A percentile compares a stretch with the other conserved stretches of the same genome.
phyloP scores from a whole-genome alignment of 2,329 filamentous ascomycete genomes.

The Fusarium sp. region DNA sequence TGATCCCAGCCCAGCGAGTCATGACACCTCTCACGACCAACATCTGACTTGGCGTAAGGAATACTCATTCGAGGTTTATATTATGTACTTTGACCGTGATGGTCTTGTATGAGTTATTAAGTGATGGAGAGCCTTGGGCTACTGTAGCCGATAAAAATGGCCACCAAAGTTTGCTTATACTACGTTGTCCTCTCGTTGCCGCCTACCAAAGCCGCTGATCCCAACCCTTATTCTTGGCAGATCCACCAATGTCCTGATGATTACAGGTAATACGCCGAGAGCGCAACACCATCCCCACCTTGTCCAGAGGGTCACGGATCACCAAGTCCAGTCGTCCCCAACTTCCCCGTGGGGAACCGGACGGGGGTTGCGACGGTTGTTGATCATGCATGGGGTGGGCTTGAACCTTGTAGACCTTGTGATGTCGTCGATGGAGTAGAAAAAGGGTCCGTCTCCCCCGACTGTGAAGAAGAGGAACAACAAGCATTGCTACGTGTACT shows the following conservation, averaged over 20 bases:
- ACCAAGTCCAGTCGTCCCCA: neutral
- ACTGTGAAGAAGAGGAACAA: no score
- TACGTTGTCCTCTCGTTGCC: neutral
- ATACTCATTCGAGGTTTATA: neutral
- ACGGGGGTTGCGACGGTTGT: slow-evolving; percentile 6
- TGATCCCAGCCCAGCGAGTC: neutral
- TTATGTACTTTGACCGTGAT: neutral
- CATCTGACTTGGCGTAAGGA: neutral
- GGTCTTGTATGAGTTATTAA: neutral
- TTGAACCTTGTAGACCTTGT: neutral
- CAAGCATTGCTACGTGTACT: slow-evolving; percentile 9
- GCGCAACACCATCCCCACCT: neutral
- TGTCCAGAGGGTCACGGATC: neutral
- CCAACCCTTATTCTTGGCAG: slow-evolving; percentile 26
- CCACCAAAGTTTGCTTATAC: neutral
- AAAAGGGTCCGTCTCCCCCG: slow-evolving; percentile 12
- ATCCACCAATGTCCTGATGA: slow-evolving; percentile 29
- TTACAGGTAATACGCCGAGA: slow-evolving; percentile 9
- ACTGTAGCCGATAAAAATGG: neutral
- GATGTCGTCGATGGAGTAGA: neutral
- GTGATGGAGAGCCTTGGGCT: neutral
- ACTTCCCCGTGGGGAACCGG: slow-evolving; percentile 37
- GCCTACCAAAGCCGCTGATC: slow-evolving; percentile 1
- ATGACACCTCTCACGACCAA: neutral
- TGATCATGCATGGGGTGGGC: slow-evolving; percentile 5